Base-by-base conservation (phyloP, 2,329 filamentous ascomycete genomes). In the Calonectria fujianensis region DNA sequence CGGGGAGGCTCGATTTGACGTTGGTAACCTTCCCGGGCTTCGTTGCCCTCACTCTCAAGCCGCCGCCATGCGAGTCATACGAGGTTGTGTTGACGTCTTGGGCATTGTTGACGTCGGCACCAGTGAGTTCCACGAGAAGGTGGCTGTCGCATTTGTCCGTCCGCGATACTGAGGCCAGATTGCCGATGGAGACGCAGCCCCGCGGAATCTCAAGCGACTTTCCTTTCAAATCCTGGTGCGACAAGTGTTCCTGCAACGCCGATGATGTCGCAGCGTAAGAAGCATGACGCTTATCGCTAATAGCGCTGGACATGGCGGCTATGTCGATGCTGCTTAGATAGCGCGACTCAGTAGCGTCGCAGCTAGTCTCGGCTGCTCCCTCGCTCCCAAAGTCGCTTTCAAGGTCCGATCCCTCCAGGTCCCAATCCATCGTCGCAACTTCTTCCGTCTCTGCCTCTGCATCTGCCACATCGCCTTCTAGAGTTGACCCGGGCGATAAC, bases 311-410 rank as follows among this genome's bases (percentile, higher is more conserved):
- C 18, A 24, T 10, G 52, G 52, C 52, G 4, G 29, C 18, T 6
- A 13, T 20, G 2, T 37, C 52, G 31, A 24, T 37, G 54, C 31
- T 59, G 18, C 54, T 59, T 37, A 32, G 32, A 20, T 37, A 10
- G 32, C 20, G 10, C 32, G 54, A 13, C 9, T 20, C 54, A n/a
- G 9, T 24, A 24, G 31, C 18, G 31, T 37, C 54, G 32, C 13
- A 3, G 20, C 20, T 37, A 32, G 29, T 37, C 32, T 59, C 54
- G 32, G 54, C 27, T 59, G 32, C 54, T 37, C 31, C 32, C 20
- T 59, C 54, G 54, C 54, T 59, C 31, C 35, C 54, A 37, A 37
- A 10, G 54, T 59, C 54, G 10, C 32, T 24, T 37, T 37, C 54
- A 37, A 59, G 20, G 20, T 59, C 54, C 4, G 54, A 59, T 59